These are phyloP conservation scores for Mycena crocata DNA, from an alignment of 768 basidiomycete genomes.

Conservation along the genomic window DNA sequence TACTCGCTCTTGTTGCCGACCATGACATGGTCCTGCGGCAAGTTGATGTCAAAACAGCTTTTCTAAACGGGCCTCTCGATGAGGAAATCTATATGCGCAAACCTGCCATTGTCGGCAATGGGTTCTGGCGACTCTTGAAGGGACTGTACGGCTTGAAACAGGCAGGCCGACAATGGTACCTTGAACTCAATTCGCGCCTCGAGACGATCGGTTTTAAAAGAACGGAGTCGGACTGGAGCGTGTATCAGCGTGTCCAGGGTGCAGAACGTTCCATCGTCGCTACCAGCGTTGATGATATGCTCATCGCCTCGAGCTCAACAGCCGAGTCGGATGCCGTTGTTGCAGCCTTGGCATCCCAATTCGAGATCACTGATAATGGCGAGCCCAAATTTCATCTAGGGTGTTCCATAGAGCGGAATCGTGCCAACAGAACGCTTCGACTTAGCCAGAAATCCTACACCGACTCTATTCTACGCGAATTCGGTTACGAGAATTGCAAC, in stretches of 20 bases:
- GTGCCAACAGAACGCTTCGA: not conserved
- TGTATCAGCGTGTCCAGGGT: slow-evolving; percentile 23
- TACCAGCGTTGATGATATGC: no score
- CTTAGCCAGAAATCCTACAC: slow-evolving; percentile 21
- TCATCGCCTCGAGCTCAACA: not conserved
- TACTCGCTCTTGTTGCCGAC: slow-evolving; percentile 5
- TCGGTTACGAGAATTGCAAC: slow-evolving; percentile 21
- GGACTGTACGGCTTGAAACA: slow-evolving; percentile 11
- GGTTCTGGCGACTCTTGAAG: slow-evolving; percentile 3
- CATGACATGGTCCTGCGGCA: slow-evolving; percentile 11
- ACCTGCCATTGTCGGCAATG: slow-evolving; percentile 10
- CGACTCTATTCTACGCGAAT: slow-evolving; percentile 23
- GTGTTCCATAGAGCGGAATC: slow-evolving; percentile 14
- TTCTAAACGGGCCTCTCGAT: slow-evolving; percentile 22
- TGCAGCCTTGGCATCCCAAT: not conserved
- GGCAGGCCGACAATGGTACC: slow-evolving; percentile 17
- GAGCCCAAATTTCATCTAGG: not conserved
- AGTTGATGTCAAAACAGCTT: no score
- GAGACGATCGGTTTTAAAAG: slow-evolving; percentile 4
- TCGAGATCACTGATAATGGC: no score
- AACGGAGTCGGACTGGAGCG: slow-evolving; percentile 7
- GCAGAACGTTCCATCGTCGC: not conserved
- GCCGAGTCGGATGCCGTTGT: not conserved
- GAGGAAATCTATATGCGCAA: slow-evolving; percentile 28
- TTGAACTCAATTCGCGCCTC: not conserved